A percentile compares a stretch with the other conserved stretches of the same genome.
phyloP scores from a whole-genome alignment of 176 grass and related monocot genomes.

The Typha latifolia region DNA sequence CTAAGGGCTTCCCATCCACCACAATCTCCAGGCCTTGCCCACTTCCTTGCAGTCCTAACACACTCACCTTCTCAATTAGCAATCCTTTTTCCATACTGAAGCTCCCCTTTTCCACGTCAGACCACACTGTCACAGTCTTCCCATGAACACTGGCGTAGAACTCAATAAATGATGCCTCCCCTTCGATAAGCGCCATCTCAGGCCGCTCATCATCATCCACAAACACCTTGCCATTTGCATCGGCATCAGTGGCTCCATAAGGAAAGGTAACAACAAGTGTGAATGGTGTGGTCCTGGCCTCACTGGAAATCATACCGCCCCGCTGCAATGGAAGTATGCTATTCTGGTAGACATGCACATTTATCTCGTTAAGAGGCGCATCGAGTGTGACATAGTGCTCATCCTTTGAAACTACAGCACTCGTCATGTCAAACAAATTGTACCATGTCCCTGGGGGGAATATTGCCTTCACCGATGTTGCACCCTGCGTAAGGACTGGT shows the following conservation, averaged over 20 bases:
- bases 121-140: slow-evolving; percentile 59
- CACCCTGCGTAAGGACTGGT: slow-evolving; percentile 54
- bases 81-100: slow-evolving; percentile 44
- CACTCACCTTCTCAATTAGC: slow-evolving; percentile 63
- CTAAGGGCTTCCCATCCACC: slow-evolving; percentile 29
- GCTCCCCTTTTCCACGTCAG: slow-evolving; percentile 45
- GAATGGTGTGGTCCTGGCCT: slow-evolving; percentile 60
- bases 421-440: slow-evolving; percentile 70
- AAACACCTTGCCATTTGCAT: slow-evolving; percentile 53
- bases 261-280: slow-evolving; percentile 76
- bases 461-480: slow-evolving; percentile 42
- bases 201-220: slow-evolving; percentile 89
- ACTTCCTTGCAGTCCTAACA: slow-evolving; percentile 56
- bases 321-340: slow-evolving; percentile 79
- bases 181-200: slow-evolving; percentile 62
- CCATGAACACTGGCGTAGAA: slow-evolving; percentile 51
- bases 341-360: slow-evolving; percentile 76
- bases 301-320: slow-evolving; percentile 53
- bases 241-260: slow-evolving; percentile 29
- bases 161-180: slow-evolving; percentile 52
- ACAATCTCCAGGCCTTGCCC: slow-evolving; percentile 39
- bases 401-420: slow-evolving; percentile 41
- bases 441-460: slow-evolving; percentile 90
- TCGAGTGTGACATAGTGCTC: slow-evolving; percentile 25
- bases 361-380: slow-evolving; percentile 64